Evolutionary conservation across 345 rosid genomes (phyloP), one percentile per base, ranked within the genome.

Genomic region (Trapa incisa): DNA sequence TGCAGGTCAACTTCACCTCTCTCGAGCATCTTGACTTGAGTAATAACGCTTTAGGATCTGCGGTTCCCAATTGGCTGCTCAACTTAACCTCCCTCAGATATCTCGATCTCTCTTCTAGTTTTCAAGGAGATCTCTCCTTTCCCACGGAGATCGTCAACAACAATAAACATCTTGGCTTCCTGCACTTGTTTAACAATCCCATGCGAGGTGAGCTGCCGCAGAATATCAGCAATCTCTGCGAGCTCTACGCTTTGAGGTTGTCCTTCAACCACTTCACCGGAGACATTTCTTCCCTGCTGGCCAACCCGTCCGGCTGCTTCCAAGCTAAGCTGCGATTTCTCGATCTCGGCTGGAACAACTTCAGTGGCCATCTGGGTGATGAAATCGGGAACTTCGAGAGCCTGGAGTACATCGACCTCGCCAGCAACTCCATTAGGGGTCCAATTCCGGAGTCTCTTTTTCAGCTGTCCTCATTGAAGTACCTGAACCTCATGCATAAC

Each of bases 381-480:
- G 66, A 61, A 37, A 15, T 74, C 37, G 45, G 8, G 8, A 35
- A 9, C 12, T 71, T 79, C 57, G 64, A 61, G 33, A 16, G 33
- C 11, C 45, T 76, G 1, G 38, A 37, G 36, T 29, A 10, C 33
- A 39, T 76, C 39, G 13, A 1, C 16, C 54, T 76, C 2, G 2
- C 57, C 5, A 2, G 1, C 1, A 74, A 74, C 53, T 79, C 69
- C 0, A 69, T 79, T 14, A 74, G 61, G 0, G 76, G 78, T 63
- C 56, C 37, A 14, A 60, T 76, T 17, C 73, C 83, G 35, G 6
- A 16, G 2, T 65, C 66, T 32, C 1, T 79, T 0, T 22, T 36
- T 41, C 61, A 56, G 47, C 29, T 75, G n/a, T n/a, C 62, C 29
- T 67, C 74, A 9, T 17, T 78, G 41, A 57, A 14, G 36, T 0